These are phyloP conservation scores for Elsinoe necatrix DNA, from an alignment of 2,329 filamentous ascomycete species.

Conservation along the genomic window DNA sequence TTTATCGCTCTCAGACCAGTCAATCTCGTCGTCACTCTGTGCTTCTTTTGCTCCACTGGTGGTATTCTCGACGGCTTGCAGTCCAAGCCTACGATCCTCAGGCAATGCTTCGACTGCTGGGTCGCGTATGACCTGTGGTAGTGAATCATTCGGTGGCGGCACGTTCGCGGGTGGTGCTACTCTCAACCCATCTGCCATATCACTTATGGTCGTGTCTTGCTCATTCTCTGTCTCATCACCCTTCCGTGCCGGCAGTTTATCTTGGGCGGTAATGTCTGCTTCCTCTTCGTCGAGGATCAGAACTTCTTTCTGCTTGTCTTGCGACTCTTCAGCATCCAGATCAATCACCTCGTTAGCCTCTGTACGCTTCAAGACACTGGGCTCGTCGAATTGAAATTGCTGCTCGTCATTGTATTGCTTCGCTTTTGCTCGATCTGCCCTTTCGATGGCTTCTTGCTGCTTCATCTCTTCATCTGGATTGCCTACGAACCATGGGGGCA, in stretches of 20 bases:
- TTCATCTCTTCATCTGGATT: slow-evolving; percentile 52
- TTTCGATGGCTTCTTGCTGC: slow-evolving; percentile 32
- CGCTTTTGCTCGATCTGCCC: slow-evolving; percentile 46
- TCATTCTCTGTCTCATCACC: slow-evolving; percentile 14
- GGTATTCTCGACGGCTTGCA: slow-evolving; percentile 16
- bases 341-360: slow-evolving; percentile 42
- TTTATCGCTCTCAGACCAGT: slow-evolving; percentile 49
- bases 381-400: slow-evolving; percentile 50
- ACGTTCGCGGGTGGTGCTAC: slow-evolving; percentile 33
- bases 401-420: slow-evolving; percentile 50
- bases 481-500: slow-evolving; percentile 68
- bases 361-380: slow-evolving; percentile 49
- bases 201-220: slow-evolving; percentile 32
- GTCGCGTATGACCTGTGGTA: slow-evolving; percentile 14
- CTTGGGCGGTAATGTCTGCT: slow-evolving; percentile 22
- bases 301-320: slow-evolving; percentile 42
- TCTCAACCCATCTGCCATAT: slow-evolving; percentile 37
- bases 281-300: slow-evolving; percentile 28
- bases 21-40: slow-evolving; percentile 31
- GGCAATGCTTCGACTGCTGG: background rate
- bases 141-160: slow-evolving; percentile 16
- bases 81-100: slow-evolving; percentile 9
- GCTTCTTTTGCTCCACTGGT: slow-evolving; percentile 17
- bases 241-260: slow-evolving; percentile 19
- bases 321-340: slow-evolving; percentile 34